Evolutionary conservation across 352 stramenopile species (phyloP).

Genomic region (Pythium rhizo-oryzae): DNA sequence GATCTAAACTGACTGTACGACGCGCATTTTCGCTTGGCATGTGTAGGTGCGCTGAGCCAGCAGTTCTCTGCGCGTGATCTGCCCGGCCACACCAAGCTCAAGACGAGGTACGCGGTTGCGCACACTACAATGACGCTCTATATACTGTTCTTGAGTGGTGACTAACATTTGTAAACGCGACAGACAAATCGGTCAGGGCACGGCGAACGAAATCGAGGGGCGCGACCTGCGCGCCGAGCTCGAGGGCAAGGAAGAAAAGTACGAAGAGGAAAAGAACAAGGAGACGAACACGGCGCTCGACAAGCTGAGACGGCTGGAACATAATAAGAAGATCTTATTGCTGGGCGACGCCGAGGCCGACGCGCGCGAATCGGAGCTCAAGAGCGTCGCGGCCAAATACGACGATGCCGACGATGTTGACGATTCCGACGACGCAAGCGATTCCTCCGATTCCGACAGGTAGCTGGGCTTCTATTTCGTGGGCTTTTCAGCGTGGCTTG

Average conservation of each 20-base stretch:
- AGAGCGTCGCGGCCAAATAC: slow-evolving; percentile 89
- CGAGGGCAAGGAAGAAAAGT: slow-evolving; percentile 69
- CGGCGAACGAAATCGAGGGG: slow-evolving; percentile 73
- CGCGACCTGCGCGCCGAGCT: slow-evolving; percentile 75
- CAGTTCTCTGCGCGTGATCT: slow-evolving; percentile 85
- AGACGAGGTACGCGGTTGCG: slow-evolving; percentile 56
- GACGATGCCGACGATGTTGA: slow-evolving; percentile 90
- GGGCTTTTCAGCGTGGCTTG: background rate
- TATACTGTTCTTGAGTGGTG: background rate
- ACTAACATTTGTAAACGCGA: background rate
- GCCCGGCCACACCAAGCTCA: slow-evolving; percentile 81
- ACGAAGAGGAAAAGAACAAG: slow-evolving; percentile 78
- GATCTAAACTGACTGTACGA: background rate
- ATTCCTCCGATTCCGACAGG: slow-evolving; percentile 75
- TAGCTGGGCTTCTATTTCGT: slow-evolving; percentile 11
- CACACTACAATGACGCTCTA: background rate
- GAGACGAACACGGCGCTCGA: slow-evolving; percentile 81
- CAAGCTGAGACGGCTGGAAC: slow-evolving; percentile 68
- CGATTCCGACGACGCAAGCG: slow-evolving; percentile 59
- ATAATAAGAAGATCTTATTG: slow-evolving; percentile 84
- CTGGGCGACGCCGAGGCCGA: slow-evolving; percentile 75
- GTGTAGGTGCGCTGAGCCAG: slow-evolving; percentile 68
- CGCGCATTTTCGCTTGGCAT: background rate
- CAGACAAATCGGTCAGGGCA: slow-evolving; percentile 85
- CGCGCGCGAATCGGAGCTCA: slow-evolving; percentile 82